Base-by-base conservation (phyloP, 1,139 yeast genomes). In the Nakaseomyces bracarensis region DNA sequence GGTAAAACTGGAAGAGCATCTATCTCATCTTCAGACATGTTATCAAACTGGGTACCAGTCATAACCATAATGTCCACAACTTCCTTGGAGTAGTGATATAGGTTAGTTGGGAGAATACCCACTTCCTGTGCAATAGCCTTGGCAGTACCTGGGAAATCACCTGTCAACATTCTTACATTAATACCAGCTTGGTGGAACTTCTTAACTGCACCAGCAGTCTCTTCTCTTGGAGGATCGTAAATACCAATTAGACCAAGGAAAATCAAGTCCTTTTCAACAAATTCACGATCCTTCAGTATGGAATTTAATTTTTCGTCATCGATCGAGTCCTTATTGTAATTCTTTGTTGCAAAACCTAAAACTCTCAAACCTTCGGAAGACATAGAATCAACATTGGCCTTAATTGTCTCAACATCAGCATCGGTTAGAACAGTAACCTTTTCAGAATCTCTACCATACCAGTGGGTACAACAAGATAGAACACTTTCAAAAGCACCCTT, bases 141-240 rank as follows among this genome's bases (percentile, higher is more conserved):
- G 2, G 98, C 98, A 13, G 98, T 93, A 13, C 85, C 79, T 46
- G 93, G 96, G 43, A 87, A 77, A 64, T 91, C 99, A 54, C 99
- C 99, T n/a, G 98, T 93, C 53, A 91, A 84, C 97, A 91, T 93
- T 44, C 91, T 84, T 14, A 91, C 94, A 57, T 86, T 94, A 37
- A 91, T 96, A 41, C 97, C 96, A 45, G 96, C 96, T 55, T 78
- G 77, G 72, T 87, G 77, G 50, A 91, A 74, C 49, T 76, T 68
- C 16, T 83, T 73, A 45, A 93, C 77, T 1, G 96, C 81, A 44
- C 72, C 69, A 37, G 77, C 74, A 6, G 91, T 96, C 49, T 82
- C 82, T 11, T 87, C 81, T 57, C 97, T 76, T 44, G 98, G 98
- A 11, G 98, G 98, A 65, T 91, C 98, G 53, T 86, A 86, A 87